Evolutionary conservation across 805 yeast species (phyloP).

Genomic region (Danielozyma ontarioensis): DNA sequence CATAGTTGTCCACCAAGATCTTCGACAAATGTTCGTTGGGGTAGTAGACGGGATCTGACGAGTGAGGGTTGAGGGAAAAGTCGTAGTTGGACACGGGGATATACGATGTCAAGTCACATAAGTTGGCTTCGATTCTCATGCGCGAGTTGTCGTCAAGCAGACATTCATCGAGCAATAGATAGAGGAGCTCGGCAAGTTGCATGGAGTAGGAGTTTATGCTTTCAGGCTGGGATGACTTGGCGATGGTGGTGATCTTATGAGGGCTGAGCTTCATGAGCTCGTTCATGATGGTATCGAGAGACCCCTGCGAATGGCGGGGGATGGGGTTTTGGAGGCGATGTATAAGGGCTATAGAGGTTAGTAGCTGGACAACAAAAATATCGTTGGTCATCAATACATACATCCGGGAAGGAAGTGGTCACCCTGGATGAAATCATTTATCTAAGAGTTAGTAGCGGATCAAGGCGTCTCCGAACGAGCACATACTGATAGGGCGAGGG

Average conservation of each 20-base stretch:
- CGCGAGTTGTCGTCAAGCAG: conserved; percentile 25
- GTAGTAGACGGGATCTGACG: conserved; percentile 8
- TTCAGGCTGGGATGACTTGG: conserved; percentile 6
- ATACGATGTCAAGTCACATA: conserved; percentile 20
- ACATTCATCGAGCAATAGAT: conserved; percentile 21
- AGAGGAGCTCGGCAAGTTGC: conserved; percentile 24
- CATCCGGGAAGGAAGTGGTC: conserved; percentile 5
- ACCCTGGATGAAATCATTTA: conserved; percentile 1
- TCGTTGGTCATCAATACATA: conserved; percentile 1
- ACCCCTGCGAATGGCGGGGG: conserved; percentile 1
- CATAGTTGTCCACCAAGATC: conserved; percentile 35
- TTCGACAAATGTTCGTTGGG: conserved; percentile 34
- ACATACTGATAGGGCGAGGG: too few species aligned
- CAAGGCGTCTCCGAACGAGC: too few species aligned
- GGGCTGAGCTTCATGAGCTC: conserved; percentile 29
- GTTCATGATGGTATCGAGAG: conserved; percentile 25
- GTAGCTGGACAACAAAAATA: neutral
- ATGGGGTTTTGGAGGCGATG: neutral
- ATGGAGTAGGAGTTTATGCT: conserved; percentile 28
- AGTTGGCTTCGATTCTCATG: conserved; percentile 21
- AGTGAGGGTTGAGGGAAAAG: conserved; percentile 1
- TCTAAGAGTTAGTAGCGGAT: conserved; percentile 3
- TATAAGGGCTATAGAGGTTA: conserved; percentile 3
- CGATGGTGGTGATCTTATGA: conserved; percentile 8
- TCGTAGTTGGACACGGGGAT: conserved; percentile 17